Conservation (phyloP, 306 rosid species). For the Castanospermum australe region DNA sequence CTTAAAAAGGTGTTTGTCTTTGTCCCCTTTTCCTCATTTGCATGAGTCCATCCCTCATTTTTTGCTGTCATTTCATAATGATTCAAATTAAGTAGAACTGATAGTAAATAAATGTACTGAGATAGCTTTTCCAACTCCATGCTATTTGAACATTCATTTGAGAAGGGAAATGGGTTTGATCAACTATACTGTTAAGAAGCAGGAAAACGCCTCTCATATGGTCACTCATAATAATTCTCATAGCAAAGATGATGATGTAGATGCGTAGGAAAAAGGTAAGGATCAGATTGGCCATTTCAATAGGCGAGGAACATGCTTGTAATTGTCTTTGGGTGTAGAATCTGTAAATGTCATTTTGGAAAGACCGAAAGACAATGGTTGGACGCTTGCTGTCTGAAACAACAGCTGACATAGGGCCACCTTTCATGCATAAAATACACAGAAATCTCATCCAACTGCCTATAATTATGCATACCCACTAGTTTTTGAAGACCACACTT, state of each 20-base stretch:
- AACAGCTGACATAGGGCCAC: neutral
- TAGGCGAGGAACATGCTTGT: neutral
- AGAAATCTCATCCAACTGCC: neutral
- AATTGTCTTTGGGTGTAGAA: slow-evolving; percentile 11
- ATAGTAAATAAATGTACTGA: neutral
- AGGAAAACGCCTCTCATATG: neutral
- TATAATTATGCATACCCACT: slow-evolving; percentile 15
- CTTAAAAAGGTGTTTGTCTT: neutral
- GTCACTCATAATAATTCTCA: neutral
- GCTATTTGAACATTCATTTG: neutral
- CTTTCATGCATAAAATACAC: slow-evolving; percentile 33
- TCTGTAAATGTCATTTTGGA: too few relatives aligned
- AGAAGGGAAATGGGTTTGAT: neutral
- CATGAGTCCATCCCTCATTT: neutral
- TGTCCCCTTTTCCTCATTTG: neutral
- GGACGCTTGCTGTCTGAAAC: neutral
- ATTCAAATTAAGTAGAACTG: neutral
- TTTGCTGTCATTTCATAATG: neutral
- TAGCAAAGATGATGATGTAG: neutral
- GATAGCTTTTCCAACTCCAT: neutral
- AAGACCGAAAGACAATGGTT: slow-evolving; percentile 23
- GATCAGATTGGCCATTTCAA: too few relatives aligned
- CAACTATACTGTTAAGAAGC: neutral
- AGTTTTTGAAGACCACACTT: slow-evolving; percentile 21
- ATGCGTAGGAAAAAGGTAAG: too few relatives aligned